Evolutionary conservation across 306 rosid species (phyloP), one percentile per base, ranked within the genome.

Genomic region (Fragaria nilgerrensis): DNA sequence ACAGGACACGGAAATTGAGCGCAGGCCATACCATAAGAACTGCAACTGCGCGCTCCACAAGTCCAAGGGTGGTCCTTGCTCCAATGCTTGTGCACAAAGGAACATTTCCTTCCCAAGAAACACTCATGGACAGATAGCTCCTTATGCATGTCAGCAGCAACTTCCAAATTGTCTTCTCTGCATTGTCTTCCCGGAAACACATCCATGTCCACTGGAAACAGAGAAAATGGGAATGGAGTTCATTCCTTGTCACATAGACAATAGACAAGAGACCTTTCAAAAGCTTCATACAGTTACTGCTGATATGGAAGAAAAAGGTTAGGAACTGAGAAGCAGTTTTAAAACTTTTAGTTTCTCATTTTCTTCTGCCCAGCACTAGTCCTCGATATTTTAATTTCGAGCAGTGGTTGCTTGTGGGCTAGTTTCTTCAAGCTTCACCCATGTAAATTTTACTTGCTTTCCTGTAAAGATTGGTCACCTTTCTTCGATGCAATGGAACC

Each of bases 21-120:
- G 89, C 47, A 88, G 96, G 74, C 98, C 98, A n/a, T 91, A 88
- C 86, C 96, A 84, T 68, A 75, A 78, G 22, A 78, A 81, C 61
- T 84, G 87, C 70, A 32, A 67, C 13, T 85, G 85, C 5, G 78
- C 83, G 2, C 82, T 81, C 2, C 81, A 78, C 76, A 76, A 47
- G 22, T 73, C 66, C 8, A n/a, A 73, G 16, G 23, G 22, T 2
- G 68, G 49, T 58, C 4, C 22, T 34, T 44, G 0, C n/a, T 34
- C 29, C 39, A 29, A 13, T 37, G 7, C 34, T 52, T 37, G 68
- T 37, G 17, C 25, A 9, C 52, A 73, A 32, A 84, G 77, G 48
- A 70, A 17, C 55, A 56, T 87, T 50, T 83, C 89, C 0, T 86
- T 83, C 76, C 79, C 62, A 83, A 53, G 77, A 89, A 79, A 34